Percentiles rank a stretch among this genome's conserved stretches.
Evolutionary conservation across 2,329 filamentous ascomycete species (phyloP).

Genomic region (Plenodomus biglobosus): DNA sequence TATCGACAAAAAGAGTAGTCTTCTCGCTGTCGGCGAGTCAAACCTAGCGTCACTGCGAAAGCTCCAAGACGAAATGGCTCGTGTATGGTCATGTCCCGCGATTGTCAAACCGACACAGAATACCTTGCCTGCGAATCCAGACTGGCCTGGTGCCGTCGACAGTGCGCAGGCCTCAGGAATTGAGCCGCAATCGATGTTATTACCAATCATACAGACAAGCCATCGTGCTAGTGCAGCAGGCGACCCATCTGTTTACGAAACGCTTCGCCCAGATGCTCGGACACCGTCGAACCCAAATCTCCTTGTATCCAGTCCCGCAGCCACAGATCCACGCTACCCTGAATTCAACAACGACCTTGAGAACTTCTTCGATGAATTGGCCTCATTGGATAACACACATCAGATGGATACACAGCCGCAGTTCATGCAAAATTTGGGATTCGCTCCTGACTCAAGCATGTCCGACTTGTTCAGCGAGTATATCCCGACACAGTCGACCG

Average conservation of each 20-base stretch:
- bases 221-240: slow-evolving; percentile 3
- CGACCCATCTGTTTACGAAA: slow-evolving; percentile 5
- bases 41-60: slow-evolving; percentile 21
- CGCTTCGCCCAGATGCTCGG: slow-evolving; percentile 15
- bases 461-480: slow-evolving; percentile 55
- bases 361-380: slow-evolving; percentile 60
- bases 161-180: background rate
- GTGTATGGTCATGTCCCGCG: slow-evolving; percentile 12
- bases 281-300: slow-evolving; percentile 2
- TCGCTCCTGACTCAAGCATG: slow-evolving; percentile 63
- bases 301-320: slow-evolving; percentile 6
- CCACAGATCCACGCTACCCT: slow-evolving; percentile 34
- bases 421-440: slow-evolving; percentile 68
- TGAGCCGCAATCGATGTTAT: background rate
- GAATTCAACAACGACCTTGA: slow-evolving; percentile 49
- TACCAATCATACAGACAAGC: slow-evolving; percentile 3
- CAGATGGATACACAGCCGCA: slow-evolving; percentile 59
- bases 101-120: background rate
- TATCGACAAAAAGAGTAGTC: slow-evolving; percentile 17
- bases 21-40: slow-evolving; percentile 14
- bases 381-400: slow-evolving; percentile 58
- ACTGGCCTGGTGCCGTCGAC: background rate
- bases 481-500: slow-evolving; percentile 41
- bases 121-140: background rate
- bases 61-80: slow-evolving; percentile 14